Percentiles rank a stretch among this genome's conserved stretches.
phyloP scores from a whole-genome alignment of 805 yeast genomes.

The Hanseniaspora guilliermondii region DNA sequence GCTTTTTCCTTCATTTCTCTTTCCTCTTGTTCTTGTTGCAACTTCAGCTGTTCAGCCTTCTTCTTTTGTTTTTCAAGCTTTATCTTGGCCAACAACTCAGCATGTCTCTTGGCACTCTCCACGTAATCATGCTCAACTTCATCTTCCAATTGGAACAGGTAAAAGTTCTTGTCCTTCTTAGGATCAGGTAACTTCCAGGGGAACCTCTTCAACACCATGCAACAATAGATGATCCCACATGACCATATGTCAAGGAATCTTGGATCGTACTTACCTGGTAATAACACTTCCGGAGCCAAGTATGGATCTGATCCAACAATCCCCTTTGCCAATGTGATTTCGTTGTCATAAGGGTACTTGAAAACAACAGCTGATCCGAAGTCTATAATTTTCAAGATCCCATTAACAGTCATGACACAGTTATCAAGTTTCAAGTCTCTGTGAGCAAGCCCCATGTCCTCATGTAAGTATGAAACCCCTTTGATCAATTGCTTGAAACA shows the following conservation, averaged over 20 bases:
- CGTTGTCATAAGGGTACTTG: constrained; percentile 58
- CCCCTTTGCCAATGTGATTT: constrained; percentile 52
- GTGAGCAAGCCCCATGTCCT: constrained; percentile 63
- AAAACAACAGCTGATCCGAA: constrained; percentile 78
- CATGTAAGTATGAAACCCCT: constrained; percentile 62
- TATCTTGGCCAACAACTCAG: constrained; percentile 46
- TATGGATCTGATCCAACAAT: constrained; percentile 81
- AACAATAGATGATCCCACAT: constrained; percentile 69
- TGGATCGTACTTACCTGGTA: constrained; percentile 51
- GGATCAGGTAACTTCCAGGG: constrained; percentile 75
- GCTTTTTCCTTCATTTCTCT: constrained; percentile 1
- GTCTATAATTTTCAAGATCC: constrained; percentile 67
- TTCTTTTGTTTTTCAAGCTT: constrained; percentile 35
- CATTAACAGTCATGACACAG: constrained; percentile 63
- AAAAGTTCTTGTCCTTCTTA: constrained; percentile 55
- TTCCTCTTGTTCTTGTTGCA: not conserved
- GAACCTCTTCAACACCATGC: constrained; percentile 73
- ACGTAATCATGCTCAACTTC: constrained; percentile 67
- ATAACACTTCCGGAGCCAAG: constrained; percentile 68
- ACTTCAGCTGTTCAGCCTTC: constrained; percentile 15
- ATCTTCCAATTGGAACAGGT: constrained; percentile 51
- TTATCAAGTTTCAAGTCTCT: constrained; percentile 73
- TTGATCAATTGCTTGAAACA: constrained; percentile 61
- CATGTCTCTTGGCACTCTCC: constrained; percentile 61
- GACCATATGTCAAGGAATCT: constrained; percentile 77